Base-by-base conservation (phyloP, 768 basidiomycete species). In the Mycena crocata region DNA sequence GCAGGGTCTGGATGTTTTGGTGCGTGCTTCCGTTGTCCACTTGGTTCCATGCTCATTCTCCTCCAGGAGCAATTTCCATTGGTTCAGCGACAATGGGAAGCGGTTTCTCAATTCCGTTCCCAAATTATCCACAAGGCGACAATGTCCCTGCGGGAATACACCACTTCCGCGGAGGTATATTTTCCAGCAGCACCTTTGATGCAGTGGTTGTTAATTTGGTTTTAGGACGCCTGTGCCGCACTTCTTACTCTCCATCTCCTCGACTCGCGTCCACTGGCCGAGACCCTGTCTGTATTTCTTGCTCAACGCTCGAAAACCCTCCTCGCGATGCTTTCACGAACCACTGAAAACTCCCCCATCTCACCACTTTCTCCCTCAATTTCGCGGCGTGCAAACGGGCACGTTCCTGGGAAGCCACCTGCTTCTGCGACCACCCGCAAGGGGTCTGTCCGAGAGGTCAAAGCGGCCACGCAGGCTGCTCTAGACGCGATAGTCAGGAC, bases 71-170 rank as follows among this genome's bases (percentile, higher is more conserved):
- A 96, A 78, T 92, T 96, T 69, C 94, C 96, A 30, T 82, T 98
- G 6, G 88, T 95, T 4, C 92, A 95, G 70, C 90, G 94, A 37
- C 96, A 98, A 78, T 98, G 96, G 96, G 96, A 97, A 62, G 85
- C 88, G 1, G 88, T 98, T 10, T 88, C 90, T 6, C 93, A 93
- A 69, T 95, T 97, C 74, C 90, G 95, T 46, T 83, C 90, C 1
- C 95, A 97, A 73, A 96, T 98, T 67, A 87, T 93, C 24, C 93
- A 96, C 71, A 91, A 90, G 73, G 93, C 96, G n/a, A 94, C 90
- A 0, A 76, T 93, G 49, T 91, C 89, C n/a, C 81, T 98, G 21
- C 88, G 94, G 50, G 87, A 91, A 68, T 76, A 81, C 39, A 78
- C 80, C 10, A 76, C 83, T n/a, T 80, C 90, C 9, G 75, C 83